Evolutionary conservation across 129 eudicot genomes (phyloP).

Genomic region (Scalesia atractyloides): DNA sequence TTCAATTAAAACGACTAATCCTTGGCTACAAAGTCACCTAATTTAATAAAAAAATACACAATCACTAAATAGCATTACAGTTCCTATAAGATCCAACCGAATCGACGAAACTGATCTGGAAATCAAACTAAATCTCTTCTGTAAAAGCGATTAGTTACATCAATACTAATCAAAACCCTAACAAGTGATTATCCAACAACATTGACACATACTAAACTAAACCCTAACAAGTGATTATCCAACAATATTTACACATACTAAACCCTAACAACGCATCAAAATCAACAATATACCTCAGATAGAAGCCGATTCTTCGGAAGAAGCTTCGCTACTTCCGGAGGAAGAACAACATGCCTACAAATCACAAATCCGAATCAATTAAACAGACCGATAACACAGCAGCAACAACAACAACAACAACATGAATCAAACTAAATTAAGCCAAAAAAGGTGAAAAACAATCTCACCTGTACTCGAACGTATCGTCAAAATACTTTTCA

Average conservation of each 20-base stretch:
- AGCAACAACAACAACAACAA: neutral
- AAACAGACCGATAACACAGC: neutral
- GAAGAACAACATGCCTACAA: constrained; percentile 93
- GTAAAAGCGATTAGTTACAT: neutral
- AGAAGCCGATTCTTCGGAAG: constrained; percentile 97
- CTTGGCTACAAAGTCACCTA: too few species aligned
- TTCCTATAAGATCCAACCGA: neutral
- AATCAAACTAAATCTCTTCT: neutral
- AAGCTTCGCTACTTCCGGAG: constrained; percentile 86
- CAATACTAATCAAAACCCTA: neutral
- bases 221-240: neutral
- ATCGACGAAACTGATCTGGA: neutral
- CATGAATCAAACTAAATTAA: neutral
- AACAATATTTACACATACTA: neutral
- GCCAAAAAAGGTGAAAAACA: neutral
- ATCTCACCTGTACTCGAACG: constrained; percentile 82
- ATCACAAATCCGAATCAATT: constrained; percentile 1
- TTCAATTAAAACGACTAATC: too few species aligned
- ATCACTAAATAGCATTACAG: too few species aligned
- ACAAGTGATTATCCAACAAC: neutral
- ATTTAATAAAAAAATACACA: too few species aligned
- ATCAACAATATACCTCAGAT: constrained; percentile 55
- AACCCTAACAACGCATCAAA: neutral
- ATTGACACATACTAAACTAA: neutral
- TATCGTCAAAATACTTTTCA: constrained; percentile 83